Conservation (phyloP, 805 yeast genomes). For the Sugiyamaella valdiviana region DNA sequence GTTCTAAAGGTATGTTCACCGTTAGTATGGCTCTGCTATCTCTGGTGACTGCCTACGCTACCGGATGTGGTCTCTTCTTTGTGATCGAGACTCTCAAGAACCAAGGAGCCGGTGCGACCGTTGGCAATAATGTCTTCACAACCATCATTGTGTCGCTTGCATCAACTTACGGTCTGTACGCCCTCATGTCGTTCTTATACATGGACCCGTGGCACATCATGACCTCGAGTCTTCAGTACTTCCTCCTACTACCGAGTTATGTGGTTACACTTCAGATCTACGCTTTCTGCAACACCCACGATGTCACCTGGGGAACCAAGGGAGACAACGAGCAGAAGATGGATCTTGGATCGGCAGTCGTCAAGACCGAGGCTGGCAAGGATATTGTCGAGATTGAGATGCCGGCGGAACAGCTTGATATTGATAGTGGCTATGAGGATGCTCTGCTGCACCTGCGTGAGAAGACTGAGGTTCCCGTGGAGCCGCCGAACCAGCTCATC, state of each 20-base stretch:
- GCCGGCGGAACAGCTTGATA: conserved; percentile 62
- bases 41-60: conserved; percentile 72
- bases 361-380: conserved; percentile 74
- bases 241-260: conserved; percentile 82
- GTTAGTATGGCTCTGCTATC: conserved; percentile 66
- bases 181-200: conserved; percentile 73
- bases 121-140: conserved; percentile 39
- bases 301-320: conserved; percentile 98
- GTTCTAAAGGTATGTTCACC: conserved; percentile 75
- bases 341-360: conserved; percentile 73
- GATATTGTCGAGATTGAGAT: conserved; percentile 79
- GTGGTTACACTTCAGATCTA: conserved; percentile 89
- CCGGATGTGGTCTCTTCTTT: conserved; percentile 76
- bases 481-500: conserved; percentile 35
- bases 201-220: conserved; percentile 96
- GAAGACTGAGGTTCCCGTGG: conserved; percentile 52
- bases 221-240: conserved; percentile 82
- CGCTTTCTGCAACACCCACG: conserved; percentile 97
- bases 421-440: conserved; percentile 75
- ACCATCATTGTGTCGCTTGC: conserved; percentile 77
- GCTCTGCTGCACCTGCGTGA: conserved; percentile 67
- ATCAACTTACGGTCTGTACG: conserved; percentile 88
- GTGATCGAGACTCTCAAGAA: conserved; percentile 51
- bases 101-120: conserved; percentile 27
- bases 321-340: conserved; percentile 76